phyloP scores from a whole-genome alignment of 2,329 filamentous ascomycete genomes.

The Venturia carpophila region DNA sequence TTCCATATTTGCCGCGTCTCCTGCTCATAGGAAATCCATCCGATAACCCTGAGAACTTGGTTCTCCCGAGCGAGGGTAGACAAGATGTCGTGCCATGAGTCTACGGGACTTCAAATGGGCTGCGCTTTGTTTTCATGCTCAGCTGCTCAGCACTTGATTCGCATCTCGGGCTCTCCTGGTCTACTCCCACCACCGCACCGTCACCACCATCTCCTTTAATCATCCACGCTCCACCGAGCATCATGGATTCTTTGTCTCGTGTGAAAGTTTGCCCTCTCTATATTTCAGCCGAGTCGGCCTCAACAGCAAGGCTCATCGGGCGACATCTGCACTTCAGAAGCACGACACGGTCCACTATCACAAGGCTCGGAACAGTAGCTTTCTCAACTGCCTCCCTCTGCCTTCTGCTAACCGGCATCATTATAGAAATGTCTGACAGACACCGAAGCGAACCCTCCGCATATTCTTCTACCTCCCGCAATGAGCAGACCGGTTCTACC shows the following conservation, averaged over 20 bases:
- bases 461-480: not conserved
- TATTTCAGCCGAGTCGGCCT: not conserved
- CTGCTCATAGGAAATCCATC: too few species aligned
- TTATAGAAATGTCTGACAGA: not conserved
- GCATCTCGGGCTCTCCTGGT: not conserved
- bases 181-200: not conserved
- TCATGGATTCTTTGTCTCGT: not conserved
- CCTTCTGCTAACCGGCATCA: not conserved
- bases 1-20: too few species aligned
- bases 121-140: too few species aligned
- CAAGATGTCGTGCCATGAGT: too few species aligned
- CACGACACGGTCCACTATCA: too few species aligned
- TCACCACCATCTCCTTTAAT: not conserved
- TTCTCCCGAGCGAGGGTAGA: too few species aligned
- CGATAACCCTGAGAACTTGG: too few species aligned
- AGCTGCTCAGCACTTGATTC: too few species aligned
- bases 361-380: not conserved
- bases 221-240: not conserved
- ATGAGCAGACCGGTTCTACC: not conserved
- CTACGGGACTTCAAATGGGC: too few species aligned
- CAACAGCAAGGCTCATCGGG: slow-evolving; percentile 2
- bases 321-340: not conserved
- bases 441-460: not conserved
- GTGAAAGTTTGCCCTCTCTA: not conserved
- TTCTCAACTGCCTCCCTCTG: not conserved